phyloP scores from a whole-genome alignment of 371 early-diverging fungal species.

The Lichtheimia corymbifera region DNA sequence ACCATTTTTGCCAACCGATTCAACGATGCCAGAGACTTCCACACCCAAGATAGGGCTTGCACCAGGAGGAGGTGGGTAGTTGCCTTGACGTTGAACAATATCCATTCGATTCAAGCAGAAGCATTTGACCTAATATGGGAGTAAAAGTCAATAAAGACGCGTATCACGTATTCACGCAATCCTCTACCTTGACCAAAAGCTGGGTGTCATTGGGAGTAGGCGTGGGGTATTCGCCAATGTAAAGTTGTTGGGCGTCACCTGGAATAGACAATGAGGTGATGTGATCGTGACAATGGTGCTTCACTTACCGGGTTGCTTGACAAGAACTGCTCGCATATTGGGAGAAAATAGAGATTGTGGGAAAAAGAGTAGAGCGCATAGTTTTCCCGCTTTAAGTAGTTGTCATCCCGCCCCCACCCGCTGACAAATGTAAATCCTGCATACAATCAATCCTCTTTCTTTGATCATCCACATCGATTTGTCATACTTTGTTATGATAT shows the following conservation, averaged over 20 bases:
- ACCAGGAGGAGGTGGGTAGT: slow-evolving; percentile 68
- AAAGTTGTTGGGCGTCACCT: slow-evolving; percentile 60
- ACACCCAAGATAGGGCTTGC: slow-evolving; percentile 74
- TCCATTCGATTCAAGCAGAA: slow-evolving; percentile 82
- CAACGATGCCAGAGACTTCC: slow-evolving; percentile 74
- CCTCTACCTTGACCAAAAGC: slow-evolving; percentile 65
- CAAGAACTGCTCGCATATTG: slow-evolving; percentile 37
- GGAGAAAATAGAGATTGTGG: not conserved
- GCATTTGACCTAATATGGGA: slow-evolving; percentile 41
- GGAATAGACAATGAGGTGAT: not conserved
- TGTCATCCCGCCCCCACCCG: not conserved
- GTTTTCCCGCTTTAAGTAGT: not conserved
- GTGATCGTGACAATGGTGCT: not conserved
- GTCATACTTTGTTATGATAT: too few species aligned
- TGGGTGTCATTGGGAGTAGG: slow-evolving; percentile 58
- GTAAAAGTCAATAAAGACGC: not conserved
- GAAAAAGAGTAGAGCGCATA: not conserved
- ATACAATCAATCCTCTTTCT: not conserved
- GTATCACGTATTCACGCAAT: not conserved
- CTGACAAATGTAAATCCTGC: not conserved
- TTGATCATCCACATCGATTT: too few species aligned
- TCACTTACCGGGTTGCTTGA: slow-evolving; percentile 33
- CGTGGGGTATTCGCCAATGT: slow-evolving; percentile 51
- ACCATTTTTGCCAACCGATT: slow-evolving; percentile 48
- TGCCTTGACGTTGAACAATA: slow-evolving; percentile 70